Evolutionary conservation across 345 rosid species (phyloP).

Genomic region (Garcia nutans): DNA sequence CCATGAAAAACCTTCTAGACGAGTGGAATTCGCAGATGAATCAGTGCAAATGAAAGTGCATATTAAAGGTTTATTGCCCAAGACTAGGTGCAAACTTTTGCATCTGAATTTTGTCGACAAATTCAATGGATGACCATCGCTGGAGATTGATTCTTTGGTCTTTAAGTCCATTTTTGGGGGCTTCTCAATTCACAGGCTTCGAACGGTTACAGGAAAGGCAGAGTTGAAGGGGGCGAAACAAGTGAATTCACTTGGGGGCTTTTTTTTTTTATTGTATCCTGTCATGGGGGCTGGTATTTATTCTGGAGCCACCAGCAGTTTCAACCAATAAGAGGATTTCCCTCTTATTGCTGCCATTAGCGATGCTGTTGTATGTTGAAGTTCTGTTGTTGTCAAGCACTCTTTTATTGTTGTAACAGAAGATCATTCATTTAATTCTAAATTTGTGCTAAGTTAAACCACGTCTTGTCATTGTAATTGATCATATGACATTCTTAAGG

Average conservation of each 20-base stretch:
- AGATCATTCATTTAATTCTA: slow-evolving; percentile 26
- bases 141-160: slow-evolving; percentile 37
- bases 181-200: slow-evolving; percentile 19
- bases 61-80: slow-evolving; percentile 1
- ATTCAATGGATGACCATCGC: slow-evolving; percentile 19
- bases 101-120: slow-evolving; percentile 27
- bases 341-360: slow-evolving; percentile 22
- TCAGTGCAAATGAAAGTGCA: slow-evolving; percentile 71
- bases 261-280: slow-evolving; percentile 4
- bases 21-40: slow-evolving; percentile 62
- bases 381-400: background rate
- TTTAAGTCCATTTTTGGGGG: slow-evolving; percentile 40
- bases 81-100: slow-evolving; percentile 24
- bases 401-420: slow-evolving; percentile 17
- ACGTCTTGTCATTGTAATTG: background rate
- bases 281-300: slow-evolving; percentile 8
- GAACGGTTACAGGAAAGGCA: slow-evolving; percentile 29
- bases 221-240: slow-evolving; percentile 24
- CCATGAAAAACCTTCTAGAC: slow-evolving; percentile 64
- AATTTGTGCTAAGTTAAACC: slow-evolving; percentile 11
- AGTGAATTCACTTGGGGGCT: slow-evolving; percentile 21
- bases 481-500: no score
- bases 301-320: slow-evolving; percentile 1
- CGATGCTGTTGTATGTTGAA: slow-evolving; percentile 28
- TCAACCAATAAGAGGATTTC: slow-evolving; percentile 15